phyloP scores from a whole-genome alignment of 768 basidiomycete species.

The Aureoboletus auriporus region DNA sequence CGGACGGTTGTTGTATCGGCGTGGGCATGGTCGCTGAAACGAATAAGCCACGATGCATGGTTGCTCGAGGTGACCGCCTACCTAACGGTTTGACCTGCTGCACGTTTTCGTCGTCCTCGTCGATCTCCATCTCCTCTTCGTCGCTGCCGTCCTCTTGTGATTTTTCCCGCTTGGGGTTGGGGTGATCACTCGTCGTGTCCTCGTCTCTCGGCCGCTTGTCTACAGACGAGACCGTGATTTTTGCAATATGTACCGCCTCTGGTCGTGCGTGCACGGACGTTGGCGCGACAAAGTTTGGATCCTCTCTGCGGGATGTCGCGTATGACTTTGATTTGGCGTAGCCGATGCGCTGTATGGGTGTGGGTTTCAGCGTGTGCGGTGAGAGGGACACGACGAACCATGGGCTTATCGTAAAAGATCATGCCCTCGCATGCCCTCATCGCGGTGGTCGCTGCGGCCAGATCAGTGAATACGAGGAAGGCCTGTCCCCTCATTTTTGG shows the following conservation, averaged over 20 bases:
- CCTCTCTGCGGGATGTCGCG: conserved; percentile 74
- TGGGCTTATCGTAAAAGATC: conserved; percentile 87
- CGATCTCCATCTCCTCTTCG: conserved; percentile 92
- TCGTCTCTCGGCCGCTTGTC: conserved; percentile 72
- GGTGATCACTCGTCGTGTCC: conserved; percentile 48
- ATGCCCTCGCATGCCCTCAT: conserved; percentile 92
- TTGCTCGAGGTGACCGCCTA: conserved; percentile 34
- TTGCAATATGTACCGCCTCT: conserved; percentile 39
- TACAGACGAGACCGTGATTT: conserved; percentile 29
- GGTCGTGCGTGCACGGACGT: conserved; percentile 58
- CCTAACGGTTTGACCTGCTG: conserved; percentile 40
- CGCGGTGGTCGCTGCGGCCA: conserved; percentile 86
- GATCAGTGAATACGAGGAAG: conserved; percentile 92
- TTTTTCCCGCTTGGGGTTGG: conserved; percentile 66
- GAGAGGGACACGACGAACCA: conserved; percentile 51
- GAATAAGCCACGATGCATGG: conserved; percentile 10
- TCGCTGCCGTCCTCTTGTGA: conserved; percentile 59
- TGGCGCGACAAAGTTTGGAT: conserved; percentile 78
- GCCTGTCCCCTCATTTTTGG: conserved; percentile 90
- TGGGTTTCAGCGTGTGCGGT: conserved; percentile 5
- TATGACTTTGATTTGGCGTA: conserved; percentile 90
- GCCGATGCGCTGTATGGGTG: conserved; percentile 64
- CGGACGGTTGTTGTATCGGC: conserved; percentile 50
- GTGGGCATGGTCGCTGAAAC: conserved; percentile 40
- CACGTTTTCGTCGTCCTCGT: conserved; percentile 73